Evolutionary conservation across 768 basidiomycete species (phyloP), one percentile per base, ranked within the genome.

Genomic region (Mrakia frigida): DNA sequence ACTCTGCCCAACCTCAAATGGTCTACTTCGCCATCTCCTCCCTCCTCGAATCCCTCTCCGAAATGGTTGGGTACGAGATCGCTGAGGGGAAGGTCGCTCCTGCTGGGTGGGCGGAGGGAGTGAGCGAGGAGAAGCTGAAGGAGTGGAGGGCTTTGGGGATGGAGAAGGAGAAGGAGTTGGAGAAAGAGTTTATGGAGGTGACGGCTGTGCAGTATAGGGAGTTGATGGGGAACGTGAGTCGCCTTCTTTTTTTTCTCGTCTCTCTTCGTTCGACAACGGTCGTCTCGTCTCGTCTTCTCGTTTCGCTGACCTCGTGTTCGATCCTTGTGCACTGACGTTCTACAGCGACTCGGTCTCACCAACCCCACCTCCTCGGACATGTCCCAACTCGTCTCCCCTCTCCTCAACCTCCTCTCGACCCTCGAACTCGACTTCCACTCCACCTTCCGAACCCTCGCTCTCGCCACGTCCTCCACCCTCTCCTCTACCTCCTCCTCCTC

Each of bases 401-500:
- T 95, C 59, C 86, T 98, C n/a, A 85, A 88, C 56, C 83, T 95
- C 46, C 87, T 98, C 84, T 88, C 90, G 75, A 82, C 83, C 1
- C 88, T 94, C 78, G 85, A 86, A 70, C 86, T 98, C n/a, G 97
- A 98, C 84, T 96, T 94, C 84, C 90, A 94, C 81, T 86, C 88
- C 21, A 90, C 93, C 4, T 93, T 98, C 87, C 89, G 96, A 35
- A 85, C 82, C 5, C 85, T 99, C 13, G 85, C 86, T 3, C 85
- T 99, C 13, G 85, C 86, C 2, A 83, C 82, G 59, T 94, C 96
- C 87, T 80, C 80, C 14, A 56, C 75, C n/a, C 21, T 21, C 35
- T 53, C 74, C 6, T 59, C 79, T 80, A 67, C 31, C 61, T 16
- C 14, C 78, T 81, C 79, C 76, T 83, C 65, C 78, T 78, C 70